These are phyloP conservation scores for Albifimbria verrucaria DNA, from an alignment of 2,329 filamentous ascomycete species.

Conservation along the genomic window DNA sequence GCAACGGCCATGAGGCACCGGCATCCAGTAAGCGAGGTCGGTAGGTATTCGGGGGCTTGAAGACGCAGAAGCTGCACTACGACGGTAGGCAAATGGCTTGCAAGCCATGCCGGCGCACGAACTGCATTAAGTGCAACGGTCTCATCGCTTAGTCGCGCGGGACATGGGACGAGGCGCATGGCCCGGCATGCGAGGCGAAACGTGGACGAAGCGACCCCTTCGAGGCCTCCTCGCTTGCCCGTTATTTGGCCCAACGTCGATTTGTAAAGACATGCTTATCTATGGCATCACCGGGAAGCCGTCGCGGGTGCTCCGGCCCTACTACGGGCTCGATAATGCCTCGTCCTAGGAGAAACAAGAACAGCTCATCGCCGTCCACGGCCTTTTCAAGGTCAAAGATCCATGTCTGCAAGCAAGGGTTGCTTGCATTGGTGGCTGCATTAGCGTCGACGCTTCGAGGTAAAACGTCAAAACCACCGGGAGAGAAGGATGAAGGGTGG, in stretches of 20 bases:
- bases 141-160: background rate
- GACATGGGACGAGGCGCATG: background rate
- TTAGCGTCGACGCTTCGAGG: background rate
- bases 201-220: background rate
- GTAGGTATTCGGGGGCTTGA: background rate
- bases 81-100: no score
- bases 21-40: background rate
- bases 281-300: no score
- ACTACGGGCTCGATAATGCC: background rate
- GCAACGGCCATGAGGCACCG: no score
- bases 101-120: background rate
- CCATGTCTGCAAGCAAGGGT: background rate
- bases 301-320: background rate
- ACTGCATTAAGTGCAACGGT: background rate
- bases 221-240: no score
- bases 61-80: background rate
- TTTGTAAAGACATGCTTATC: background rate
- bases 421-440: background rate
- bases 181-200: background rate
- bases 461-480: background rate
- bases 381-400: background rate
- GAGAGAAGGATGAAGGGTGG: background rate
- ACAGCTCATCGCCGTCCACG: background rate
- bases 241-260: no score
- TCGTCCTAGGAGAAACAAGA: background rate